A percentile compares a stretch with the other conserved stretches of the same genome.
Conservation (phyloP, 441 rosid species). For the Gossypium davidsonii region DNA sequence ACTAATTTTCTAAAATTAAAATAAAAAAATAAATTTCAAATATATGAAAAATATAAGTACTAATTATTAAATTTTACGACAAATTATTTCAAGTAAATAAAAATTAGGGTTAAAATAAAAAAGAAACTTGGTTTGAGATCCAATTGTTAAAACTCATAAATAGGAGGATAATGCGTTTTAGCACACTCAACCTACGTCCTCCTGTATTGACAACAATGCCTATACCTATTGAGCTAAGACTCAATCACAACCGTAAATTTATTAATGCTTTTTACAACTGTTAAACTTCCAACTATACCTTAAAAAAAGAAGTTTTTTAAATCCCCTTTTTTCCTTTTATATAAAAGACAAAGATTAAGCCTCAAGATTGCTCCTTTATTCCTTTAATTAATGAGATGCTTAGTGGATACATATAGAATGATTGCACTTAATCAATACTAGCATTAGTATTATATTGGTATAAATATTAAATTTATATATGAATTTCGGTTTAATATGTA, state of each 20-base stretch:
- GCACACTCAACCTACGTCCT: too few relatives aligned
- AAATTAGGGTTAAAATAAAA: neutral
- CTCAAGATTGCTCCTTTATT: neutral
- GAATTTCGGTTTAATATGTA: too few relatives aligned
- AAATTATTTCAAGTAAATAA: neutral
- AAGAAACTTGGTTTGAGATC: neutral
- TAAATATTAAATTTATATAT: too few relatives aligned
- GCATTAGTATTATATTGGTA: neutral
- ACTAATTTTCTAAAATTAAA: too few relatives aligned
- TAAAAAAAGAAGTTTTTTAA: neutral
- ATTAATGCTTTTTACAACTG: neutral
- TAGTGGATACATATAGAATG: neutral
- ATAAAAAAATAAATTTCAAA: too few relatives aligned
- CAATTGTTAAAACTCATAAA: neutral
- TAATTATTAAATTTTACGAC: too few relatives aligned
- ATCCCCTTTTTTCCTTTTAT: neutral
- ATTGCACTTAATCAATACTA: neutral
- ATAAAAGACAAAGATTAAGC: neutral
- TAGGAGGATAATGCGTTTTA: too few relatives aligned
- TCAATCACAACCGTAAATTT: neutral
- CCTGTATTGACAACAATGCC: fast-evolving
- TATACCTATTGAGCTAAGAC: too few relatives aligned
- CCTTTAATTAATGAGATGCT: neutral
- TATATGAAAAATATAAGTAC: too few relatives aligned
- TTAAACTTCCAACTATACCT: neutral